Evolutionary conservation across 139 green algal species (phyloP).

Genomic region (Chlorokybus atmophyticus): DNA sequence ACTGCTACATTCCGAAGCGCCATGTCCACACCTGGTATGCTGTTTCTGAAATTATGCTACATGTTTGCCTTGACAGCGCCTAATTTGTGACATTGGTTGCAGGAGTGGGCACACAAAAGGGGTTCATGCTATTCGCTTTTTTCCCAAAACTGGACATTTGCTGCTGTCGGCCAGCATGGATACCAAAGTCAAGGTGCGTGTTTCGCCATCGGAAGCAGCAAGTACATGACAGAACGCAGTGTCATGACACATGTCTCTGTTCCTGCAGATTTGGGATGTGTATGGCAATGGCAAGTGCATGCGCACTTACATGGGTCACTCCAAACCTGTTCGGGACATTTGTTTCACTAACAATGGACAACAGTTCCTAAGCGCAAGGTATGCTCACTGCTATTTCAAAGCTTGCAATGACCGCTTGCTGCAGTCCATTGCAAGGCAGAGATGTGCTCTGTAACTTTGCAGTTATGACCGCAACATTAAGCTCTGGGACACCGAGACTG

Average conservation of each 20-base stretch:
- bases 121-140: slow-evolving; percentile 85
- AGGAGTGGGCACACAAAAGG: slow-evolving; percentile 71
- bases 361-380: slow-evolving; percentile 70
- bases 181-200: slow-evolving; percentile 74
- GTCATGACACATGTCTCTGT: neutral
- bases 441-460: neutral
- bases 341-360: slow-evolving; percentile 77
- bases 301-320: slow-evolving; percentile 89
- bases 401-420: too few species aligned
- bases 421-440: too few species aligned
- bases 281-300: slow-evolving; percentile 69
- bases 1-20: slow-evolving; percentile 82
- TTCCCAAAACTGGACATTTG: slow-evolving; percentile 79
- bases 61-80: neutral
- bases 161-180: slow-evolving; percentile 86
- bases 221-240: neutral
- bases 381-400: too few species aligned
- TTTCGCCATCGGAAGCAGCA: too few species aligned
- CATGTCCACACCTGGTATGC: slow-evolving; percentile 75
- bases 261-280: slow-evolving; percentile 82
- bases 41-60: neutral
- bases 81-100: neutral
- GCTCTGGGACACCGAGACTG: slow-evolving; percentile 97
- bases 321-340: slow-evolving; percentile 84
- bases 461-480: slow-evolving; percentile 57